Percentiles rank a stretch among this genome's conserved stretches.
Conservation (phyloP, 768 basidiomycete species). For the Calocybe gangraenosa region DNA sequence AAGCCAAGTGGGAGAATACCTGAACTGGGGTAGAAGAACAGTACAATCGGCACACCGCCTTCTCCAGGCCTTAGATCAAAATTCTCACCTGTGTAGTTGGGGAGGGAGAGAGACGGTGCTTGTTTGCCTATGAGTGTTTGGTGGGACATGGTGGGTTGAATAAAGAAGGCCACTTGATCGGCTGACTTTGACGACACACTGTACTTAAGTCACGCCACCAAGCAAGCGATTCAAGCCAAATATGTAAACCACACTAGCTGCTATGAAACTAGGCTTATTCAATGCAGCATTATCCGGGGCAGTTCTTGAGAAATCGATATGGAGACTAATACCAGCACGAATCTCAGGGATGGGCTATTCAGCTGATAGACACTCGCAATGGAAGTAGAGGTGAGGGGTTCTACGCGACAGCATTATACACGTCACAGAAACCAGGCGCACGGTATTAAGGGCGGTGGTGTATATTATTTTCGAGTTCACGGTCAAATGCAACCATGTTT, state of each 20-base stretch:
- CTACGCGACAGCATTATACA: too few species aligned
- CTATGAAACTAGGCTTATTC: too few species aligned
- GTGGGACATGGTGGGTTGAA: slow-evolving; percentile 30
- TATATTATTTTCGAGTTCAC: not conserved
- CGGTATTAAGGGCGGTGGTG: not conserved
- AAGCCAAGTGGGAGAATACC: slow-evolving; percentile 31
- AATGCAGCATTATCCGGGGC: too few species aligned
- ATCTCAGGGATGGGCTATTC: too few species aligned
- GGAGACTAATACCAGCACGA: too few species aligned
- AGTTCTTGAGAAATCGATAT: too few species aligned
- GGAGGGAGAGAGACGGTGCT: slow-evolving; percentile 65
- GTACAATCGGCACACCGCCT: slow-evolving; percentile 53
- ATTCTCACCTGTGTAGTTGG: slow-evolving; percentile 55
- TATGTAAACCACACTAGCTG: too few species aligned
- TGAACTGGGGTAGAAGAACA: slow-evolving; percentile 80
- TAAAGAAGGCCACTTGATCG: not conserved
- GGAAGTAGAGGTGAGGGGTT: too few species aligned
- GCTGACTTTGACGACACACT: too few species aligned
- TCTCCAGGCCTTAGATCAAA: slow-evolving; percentile 59
- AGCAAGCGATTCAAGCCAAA: too few species aligned
- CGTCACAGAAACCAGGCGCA: too few species aligned
- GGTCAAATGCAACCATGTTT: not conserved
- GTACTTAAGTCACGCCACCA: not conserved
- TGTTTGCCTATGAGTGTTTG: slow-evolving; percentile 55
- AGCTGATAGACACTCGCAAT: too few species aligned